A percentile compares a stretch with the other conserved stretches of the same genome.
Evolutionary conservation across 192 early-diverging fungal species (phyloP).

Genomic region (Kappamyces sp.): DNA sequence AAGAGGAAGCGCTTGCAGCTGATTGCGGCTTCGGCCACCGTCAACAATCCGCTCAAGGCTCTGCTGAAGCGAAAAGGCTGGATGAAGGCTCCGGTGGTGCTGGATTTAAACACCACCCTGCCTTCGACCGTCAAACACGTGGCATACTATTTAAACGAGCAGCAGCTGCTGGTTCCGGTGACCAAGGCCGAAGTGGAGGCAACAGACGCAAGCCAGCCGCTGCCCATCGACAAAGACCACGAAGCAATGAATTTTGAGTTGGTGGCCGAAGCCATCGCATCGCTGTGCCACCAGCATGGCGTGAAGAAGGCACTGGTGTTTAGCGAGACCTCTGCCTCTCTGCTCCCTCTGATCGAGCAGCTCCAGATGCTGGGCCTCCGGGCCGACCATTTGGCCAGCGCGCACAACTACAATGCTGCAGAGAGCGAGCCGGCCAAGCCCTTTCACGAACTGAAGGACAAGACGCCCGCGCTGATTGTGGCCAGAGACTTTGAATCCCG

Average conservation of each 20-base stretch:
- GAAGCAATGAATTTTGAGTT: slow-evolving; percentile 20
- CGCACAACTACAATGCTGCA: slow-evolving; percentile 18
- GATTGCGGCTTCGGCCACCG: slow-evolving; percentile 62
- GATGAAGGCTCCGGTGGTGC: slow-evolving; percentile 49
- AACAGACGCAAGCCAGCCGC: neutral
- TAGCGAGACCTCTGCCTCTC: slow-evolving; percentile 28
- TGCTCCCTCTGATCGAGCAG: slow-evolving; percentile 19
- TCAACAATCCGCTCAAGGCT: slow-evolving; percentile 61
- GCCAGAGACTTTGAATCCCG: slow-evolving; percentile 71
- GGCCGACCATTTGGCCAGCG: slow-evolving; percentile 25
- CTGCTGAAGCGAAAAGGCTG: slow-evolving; percentile 36
- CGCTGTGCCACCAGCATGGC: slow-evolving; percentile 23
- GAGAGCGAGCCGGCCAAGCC: slow-evolving; percentile 1
- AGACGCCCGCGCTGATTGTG: slow-evolving; percentile 39
- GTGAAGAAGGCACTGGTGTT: slow-evolving; percentile 35
- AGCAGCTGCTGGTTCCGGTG: slow-evolving; percentile 38
- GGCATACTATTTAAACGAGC: slow-evolving; percentile 39
- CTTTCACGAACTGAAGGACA: slow-evolving; percentile 1
- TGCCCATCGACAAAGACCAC: slow-evolving; percentile 16
- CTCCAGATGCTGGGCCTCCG: slow-evolving; percentile 26
- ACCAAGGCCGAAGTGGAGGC: neutral
- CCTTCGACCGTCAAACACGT: slow-evolving; percentile 12
- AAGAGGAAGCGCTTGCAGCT: slow-evolving; percentile 39
- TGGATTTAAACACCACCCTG: slow-evolving; percentile 50
- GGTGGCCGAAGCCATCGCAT: slow-evolving; percentile 21